phyloP scores from a whole-genome alignment of 1,284 basidiomycete species.

The Cryptococcus wingfieldii region DNA sequence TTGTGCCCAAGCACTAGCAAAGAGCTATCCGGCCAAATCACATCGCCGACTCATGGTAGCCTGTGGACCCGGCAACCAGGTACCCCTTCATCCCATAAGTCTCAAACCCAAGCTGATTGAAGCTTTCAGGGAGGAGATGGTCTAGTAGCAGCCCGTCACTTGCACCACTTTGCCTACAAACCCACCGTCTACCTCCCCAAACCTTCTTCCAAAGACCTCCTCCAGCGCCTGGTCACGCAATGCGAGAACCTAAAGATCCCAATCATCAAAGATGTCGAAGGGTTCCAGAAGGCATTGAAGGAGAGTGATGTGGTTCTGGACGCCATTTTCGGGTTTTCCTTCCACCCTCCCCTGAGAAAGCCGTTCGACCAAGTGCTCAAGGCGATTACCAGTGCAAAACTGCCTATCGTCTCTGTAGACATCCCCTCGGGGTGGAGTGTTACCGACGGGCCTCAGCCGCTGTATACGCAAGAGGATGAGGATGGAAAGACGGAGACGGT shows the following conservation, averaged over 20 bases:
- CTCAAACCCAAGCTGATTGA: not conserved
- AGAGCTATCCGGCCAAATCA: slow-evolving; percentile 63
- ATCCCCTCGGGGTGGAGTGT: slow-evolving; percentile 97
- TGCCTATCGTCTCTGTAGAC: slow-evolving; percentile 86
- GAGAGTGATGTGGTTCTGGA: slow-evolving; percentile 83
- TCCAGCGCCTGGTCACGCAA: slow-evolving; percentile 78
- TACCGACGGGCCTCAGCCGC: slow-evolving; percentile 36
- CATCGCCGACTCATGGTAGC: slow-evolving; percentile 79
- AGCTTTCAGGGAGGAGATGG: slow-evolving; percentile 77
- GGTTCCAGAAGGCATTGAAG: slow-evolving; percentile 55
- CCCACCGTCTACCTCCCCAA: slow-evolving; percentile 88
- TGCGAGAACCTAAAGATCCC: slow-evolving; percentile 81
- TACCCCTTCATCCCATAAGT: slow-evolving; percentile 6
- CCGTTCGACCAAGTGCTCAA: slow-evolving; percentile 78
- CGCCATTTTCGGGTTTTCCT: slow-evolving; percentile 97
- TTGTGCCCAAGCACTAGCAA: slow-evolving; percentile 83
- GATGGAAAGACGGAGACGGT: slow-evolving; percentile 57
- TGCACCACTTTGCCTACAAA: slow-evolving; percentile 82
- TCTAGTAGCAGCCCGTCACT: slow-evolving; percentile 89
- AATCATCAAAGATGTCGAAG: slow-evolving; percentile 57
- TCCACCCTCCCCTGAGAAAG: slow-evolving; percentile 76
- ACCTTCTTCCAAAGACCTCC: slow-evolving; percentile 74
- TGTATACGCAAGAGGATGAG: slow-evolving; percentile 52
- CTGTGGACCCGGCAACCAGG: slow-evolving; percentile 93
- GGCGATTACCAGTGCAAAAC: slow-evolving; percentile 59